Evolutionary conservation across 1,139 yeast species (phyloP), one percentile per base, ranked within the genome.

Genomic region (Suhomyces anneliseae): DNA sequence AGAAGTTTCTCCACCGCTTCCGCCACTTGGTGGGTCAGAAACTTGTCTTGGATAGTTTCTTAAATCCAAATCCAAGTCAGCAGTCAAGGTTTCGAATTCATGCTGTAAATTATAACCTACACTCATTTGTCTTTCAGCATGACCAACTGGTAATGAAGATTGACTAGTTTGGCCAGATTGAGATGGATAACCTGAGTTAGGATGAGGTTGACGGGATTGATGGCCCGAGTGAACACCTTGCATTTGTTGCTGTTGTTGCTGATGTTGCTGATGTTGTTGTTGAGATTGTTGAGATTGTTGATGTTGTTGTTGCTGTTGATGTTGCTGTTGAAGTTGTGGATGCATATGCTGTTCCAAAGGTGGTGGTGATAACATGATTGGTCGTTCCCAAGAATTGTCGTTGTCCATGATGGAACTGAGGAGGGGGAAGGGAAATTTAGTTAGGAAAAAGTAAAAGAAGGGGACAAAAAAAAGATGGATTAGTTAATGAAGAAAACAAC

Each of bases 41-140:
- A 62, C 62, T 59, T 39, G 46, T 36, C 39, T 39, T 27, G 32
- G 40, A 27, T 14, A 43, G 45, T 42, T 42, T 36, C 38, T 40
- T 46, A 75, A 68, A 57, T 74, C 80, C 58, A 75, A 66, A 54
- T 75, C 79, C 61, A 75, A 70, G 53, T 74, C 79, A 27, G 74
- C 76, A 41, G 74, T 74, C 51, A 75, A 64, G 12, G 79, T 73
- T 54, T 69, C 78, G 57, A 71, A 75, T 60, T 69, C 81, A 48
- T 69, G 80, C 61, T 68, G 78, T 54, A 74, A 68, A 52, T 74
- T 73, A 55, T 68, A 68, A 9, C 78, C 75, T 38, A 76, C 76
- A 55, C 75, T 70, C 52, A 68, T 74, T 52, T 72, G 76, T 50
- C 76, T 61, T 43, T 65, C 64, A 26, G 58, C 47, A 43, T 66